A percentile compares a stretch with the other conserved stretches of the same genome.
These are phyloP conservation scores for Gossypium herbaceum DNA, from an alignment of 345 rosid species.

Conservation along the genomic window DNA sequence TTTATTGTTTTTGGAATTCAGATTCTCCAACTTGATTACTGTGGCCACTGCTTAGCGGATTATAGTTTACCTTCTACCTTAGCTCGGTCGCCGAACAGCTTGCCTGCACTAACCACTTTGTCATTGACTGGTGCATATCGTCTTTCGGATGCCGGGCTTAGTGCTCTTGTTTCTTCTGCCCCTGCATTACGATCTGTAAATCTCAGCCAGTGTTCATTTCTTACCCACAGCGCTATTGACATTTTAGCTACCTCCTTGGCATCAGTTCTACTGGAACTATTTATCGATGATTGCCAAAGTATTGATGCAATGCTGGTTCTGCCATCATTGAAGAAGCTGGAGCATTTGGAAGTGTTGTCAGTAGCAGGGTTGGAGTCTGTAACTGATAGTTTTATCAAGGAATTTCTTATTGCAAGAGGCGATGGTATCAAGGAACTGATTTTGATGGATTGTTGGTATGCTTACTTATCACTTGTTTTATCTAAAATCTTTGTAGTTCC, in stretches of 20 bases:
- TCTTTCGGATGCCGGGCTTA: constrained; percentile 71
- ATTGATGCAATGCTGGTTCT: constrained; percentile 54
- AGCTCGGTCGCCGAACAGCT: constrained; percentile 47
- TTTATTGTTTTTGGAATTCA: constrained; percentile 30
- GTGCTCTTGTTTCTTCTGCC: constrained; percentile 52
- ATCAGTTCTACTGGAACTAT: constrained; percentile 61
- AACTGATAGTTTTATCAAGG: constrained; percentile 48
- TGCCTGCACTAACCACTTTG: constrained; percentile 54
- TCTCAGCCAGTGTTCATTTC: constrained; percentile 80
- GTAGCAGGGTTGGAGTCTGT: constrained; percentile 61
- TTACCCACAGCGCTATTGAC: constrained; percentile 53
- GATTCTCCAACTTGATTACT: constrained; percentile 84
- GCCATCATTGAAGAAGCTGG: constrained; percentile 58
- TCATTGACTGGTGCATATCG: constrained; percentile 79
- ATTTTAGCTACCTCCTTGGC: constrained; percentile 55
- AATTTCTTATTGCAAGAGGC: constrained; percentile 43
- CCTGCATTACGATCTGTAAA: constrained; percentile 62
- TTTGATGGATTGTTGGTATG: constrained; percentile 67
- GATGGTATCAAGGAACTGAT: constrained; percentile 62
- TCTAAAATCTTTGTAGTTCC: constrained; percentile 10
- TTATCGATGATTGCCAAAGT: constrained; percentile 72
- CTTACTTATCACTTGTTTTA: constrained; percentile 4
- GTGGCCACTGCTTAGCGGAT: constrained; percentile 87
- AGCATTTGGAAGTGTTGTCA: constrained; percentile 66
- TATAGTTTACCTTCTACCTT: constrained; percentile 43